Base-by-base conservation (phyloP, 495 filamentous ascomycete genomes). In the Aspergillus campestris region DNA sequence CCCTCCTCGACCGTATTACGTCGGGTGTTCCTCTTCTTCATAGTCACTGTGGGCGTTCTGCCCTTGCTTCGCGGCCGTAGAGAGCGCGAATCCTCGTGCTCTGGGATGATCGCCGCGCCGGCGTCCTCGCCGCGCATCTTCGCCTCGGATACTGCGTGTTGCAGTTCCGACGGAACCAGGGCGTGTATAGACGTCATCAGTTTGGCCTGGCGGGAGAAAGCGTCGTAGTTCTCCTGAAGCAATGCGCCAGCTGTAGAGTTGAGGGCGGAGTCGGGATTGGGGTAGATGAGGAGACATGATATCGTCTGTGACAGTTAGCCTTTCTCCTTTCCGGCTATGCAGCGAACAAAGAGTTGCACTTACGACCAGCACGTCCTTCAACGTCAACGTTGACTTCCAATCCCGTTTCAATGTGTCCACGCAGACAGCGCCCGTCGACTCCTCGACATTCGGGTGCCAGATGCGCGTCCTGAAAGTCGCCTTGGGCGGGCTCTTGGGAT, bases 391-490 rank as follows among this genome's bases (percentile, higher is more conserved):
- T 7, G 71, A 58, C 32, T 77, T 67, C 83, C 83, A 87, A 56
- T 84, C 83, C 18, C 80, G 66, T 59, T 86, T 87, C 12, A 87
- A 57, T 6, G 83, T 86, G 58, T 86, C 83, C 31, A 87, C 81
- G 47, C 83, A 87, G 7, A 87, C 78, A 12, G 74, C 75, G 0
- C 83, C 83, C 3, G 75, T 77, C 18, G 64, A 64, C 50, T 82
- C 79, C 48, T 86, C 83, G 43, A 87, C 77, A 51, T 87, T 87
- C 0, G 83, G 83, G 49, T 87, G 83, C 73, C 81, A 87, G 24
- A 87, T 82, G 30, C 74, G 71, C 7, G 83, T 86, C 39, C 70
- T 73, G 54, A 87, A 87, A 13, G 68, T 70, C 6, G 82, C 83
- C 44, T 79, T 86, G 6, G 83, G 83, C 29, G 83, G 81, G 13